A percentile compares a stretch with the other conserved stretches of the same genome.
Conservation (phyloP, 2,329 filamentous ascomycete species). For the Diaporthe caulivora region DNA sequence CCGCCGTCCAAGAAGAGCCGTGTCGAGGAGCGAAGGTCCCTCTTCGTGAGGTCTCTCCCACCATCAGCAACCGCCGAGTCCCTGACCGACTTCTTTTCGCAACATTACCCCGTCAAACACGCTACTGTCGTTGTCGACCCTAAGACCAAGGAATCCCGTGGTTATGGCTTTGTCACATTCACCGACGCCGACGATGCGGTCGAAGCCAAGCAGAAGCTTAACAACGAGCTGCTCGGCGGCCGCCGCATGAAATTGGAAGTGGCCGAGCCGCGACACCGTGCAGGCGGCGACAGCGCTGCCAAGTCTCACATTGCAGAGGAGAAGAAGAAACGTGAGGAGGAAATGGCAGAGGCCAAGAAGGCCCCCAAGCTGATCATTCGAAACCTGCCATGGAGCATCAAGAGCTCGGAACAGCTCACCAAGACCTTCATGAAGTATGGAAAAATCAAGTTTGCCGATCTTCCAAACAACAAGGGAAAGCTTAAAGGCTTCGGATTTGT, state of each 20-base stretch:
- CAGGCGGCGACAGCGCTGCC: slow-evolving; percentile 53
- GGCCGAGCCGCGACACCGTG: slow-evolving; percentile 85
- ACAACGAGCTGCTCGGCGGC: slow-evolving; percentile 82
- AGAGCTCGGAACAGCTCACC: slow-evolving; percentile 83
- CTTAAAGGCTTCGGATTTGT: slow-evolving; percentile 95
- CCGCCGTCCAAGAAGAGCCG: slow-evolving; percentile 67
- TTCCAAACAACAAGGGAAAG: slow-evolving; percentile 82
- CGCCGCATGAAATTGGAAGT: slow-evolving; percentile 88
- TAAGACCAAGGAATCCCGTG: slow-evolving; percentile 86
- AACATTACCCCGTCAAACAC: slow-evolving; percentile 95
- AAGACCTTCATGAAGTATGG: slow-evolving; percentile 88
- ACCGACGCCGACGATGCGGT: slow-evolving; percentile 92
- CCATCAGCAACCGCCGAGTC: slow-evolving; percentile 82
- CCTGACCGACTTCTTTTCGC: slow-evolving; percentile 90
- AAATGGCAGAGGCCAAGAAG: slow-evolving; percentile 70
- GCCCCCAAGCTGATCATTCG: slow-evolving; percentile 87
- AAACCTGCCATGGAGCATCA: slow-evolving; percentile 96
- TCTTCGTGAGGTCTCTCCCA: slow-evolving; percentile 93
- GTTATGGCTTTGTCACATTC: slow-evolving; percentile 97
- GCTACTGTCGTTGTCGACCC: slow-evolving; percentile 92
- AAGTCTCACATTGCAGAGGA: slow-evolving; percentile 54
- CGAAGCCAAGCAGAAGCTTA: slow-evolving; percentile 83
- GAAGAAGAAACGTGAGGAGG: slow-evolving; percentile 69
- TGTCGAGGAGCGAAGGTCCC: slow-evolving; percentile 74
- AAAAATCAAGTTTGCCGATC: slow-evolving; percentile 87